These are phyloP conservation scores for Pseudogymnoascus sp. DNA, from an alignment of 2,329 filamentous ascomycete genomes.

Conservation along the genomic window DNA sequence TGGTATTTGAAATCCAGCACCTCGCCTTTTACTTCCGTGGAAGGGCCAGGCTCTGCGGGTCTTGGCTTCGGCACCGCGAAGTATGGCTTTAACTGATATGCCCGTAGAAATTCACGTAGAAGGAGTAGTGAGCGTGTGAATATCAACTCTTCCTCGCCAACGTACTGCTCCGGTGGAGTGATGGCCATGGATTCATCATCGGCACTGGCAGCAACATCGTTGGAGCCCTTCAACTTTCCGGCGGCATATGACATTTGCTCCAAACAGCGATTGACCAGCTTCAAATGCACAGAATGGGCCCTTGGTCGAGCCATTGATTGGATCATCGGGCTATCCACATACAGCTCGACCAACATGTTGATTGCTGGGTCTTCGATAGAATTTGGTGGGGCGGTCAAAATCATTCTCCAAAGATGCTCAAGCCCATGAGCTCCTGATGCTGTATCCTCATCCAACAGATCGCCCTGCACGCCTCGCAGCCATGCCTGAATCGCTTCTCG, in stretches of 20 bases:
- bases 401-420: conserved; percentile 77
- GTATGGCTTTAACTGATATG: conserved; percentile 53
- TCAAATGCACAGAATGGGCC: conserved; percentile 55
- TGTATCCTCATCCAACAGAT: conserved; percentile 45
- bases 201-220: conserved; percentile 35
- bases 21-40: conserved; percentile 46
- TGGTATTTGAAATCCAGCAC: conserved; percentile 64
- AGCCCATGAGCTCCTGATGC: conserved; percentile 45
- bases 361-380: conserved; percentile 63
- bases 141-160: conserved; percentile 48
- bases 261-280: conserved; percentile 66
- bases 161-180: conserved; percentile 40
- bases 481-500: conserved; percentile 42
- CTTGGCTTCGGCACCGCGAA: conserved; percentile 52
- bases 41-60: conserved; percentile 16
- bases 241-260: conserved; percentile 60
- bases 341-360: conserved; percentile 63
- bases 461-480: conserved; percentile 37
- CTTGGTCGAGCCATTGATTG: conserved; percentile 40
- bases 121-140: conserved; percentile 65
- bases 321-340: conserved; percentile 53
- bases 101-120: conserved; percentile 58
- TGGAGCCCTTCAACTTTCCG: conserved; percentile 43
- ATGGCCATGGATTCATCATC: conserved; percentile 48
- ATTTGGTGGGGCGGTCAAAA: conserved; percentile 58